Evolutionary conservation across 202 grass and related monocot species (phyloP).

Genomic region (Setaria viridis): DNA sequence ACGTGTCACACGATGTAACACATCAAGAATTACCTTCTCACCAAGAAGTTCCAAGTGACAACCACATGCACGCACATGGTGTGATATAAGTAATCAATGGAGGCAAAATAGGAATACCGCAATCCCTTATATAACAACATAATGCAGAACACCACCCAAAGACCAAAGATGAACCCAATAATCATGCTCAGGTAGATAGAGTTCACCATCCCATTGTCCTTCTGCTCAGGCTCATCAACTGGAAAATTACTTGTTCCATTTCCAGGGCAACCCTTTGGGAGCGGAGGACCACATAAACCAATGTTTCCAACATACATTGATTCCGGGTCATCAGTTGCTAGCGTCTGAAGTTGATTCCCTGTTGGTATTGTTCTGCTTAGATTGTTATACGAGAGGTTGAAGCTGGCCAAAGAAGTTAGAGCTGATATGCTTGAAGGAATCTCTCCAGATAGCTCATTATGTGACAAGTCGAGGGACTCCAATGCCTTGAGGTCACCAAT

Average conservation of each 20-base stretch:
- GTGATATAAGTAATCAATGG: background rate
- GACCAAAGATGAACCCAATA: background rate
- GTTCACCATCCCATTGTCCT: background rate
- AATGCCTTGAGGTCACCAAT: conserved; percentile 13
- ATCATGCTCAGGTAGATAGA: background rate
- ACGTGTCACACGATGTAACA: background rate
- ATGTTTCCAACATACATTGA: conserved; percentile 32
- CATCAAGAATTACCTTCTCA: background rate
- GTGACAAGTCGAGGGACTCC: conserved; percentile 50
- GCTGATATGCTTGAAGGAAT: conserved; percentile 32
- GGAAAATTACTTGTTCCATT: background rate
- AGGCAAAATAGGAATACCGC: background rate
- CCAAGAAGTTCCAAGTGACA: background rate
- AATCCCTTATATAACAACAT: background rate
- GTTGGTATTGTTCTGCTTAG: conserved; percentile 42
- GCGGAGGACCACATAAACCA: conserved; percentile 32
- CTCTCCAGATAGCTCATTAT: conserved; percentile 35
- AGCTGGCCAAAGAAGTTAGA: conserved; percentile 15
- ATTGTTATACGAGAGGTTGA: conserved; percentile 52
- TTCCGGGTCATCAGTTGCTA: background rate
- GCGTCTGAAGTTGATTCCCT: conserved; percentile 32
- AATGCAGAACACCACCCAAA: background rate
- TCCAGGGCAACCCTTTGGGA: conserved; percentile 11
- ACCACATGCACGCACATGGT: background rate
- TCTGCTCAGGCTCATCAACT: background rate